Percentiles rank a stretch among this genome's conserved stretches.
phyloP scores from a whole-genome alignment of 1,284 basidiomycete genomes.

The Pseudozyma pruni region DNA sequence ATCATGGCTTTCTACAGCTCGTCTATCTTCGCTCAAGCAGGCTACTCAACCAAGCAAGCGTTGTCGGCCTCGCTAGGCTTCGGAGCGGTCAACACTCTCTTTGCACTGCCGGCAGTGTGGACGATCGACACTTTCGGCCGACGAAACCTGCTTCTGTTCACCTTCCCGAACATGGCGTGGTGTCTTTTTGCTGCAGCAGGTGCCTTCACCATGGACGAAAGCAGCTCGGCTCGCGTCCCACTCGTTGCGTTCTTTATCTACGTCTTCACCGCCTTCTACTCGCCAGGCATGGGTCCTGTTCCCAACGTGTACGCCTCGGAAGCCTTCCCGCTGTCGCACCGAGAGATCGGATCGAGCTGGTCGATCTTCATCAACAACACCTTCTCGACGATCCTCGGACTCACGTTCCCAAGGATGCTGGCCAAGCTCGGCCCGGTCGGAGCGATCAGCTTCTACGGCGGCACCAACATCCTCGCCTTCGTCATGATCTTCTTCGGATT shows the following conservation, averaged over 20 bases:
- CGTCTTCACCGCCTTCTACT: constrained; percentile 75
- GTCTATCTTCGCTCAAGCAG: constrained; percentile 15
- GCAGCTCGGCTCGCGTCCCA: constrained; percentile 20
- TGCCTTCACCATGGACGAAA: constrained; percentile 69
- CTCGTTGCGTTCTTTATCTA: constrained; percentile 69
- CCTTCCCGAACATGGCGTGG: constrained; percentile 48
- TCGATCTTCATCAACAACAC: constrained; percentile 30
- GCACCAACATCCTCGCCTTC: constrained; percentile 40
- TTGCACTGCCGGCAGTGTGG: constrained; percentile 50
- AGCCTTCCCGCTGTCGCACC: constrained; percentile 73
- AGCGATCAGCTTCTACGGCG: constrained; percentile 50
- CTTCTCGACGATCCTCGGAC: constrained; percentile 36
- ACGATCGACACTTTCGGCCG: constrained; percentile 56
- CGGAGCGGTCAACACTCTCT: constrained; percentile 54
- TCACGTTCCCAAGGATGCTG: constrained; percentile 48
- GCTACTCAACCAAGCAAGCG: constrained; percentile 26
- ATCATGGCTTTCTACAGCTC: constrained; percentile 54
- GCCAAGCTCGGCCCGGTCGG: constrained; percentile 27
- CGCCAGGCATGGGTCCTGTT: constrained; percentile 81
- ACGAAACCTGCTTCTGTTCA: constrained; percentile 44
- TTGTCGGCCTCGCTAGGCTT: constrained; percentile 53
- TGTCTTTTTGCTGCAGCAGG: constrained; percentile 55
- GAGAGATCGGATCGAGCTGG: constrained; percentile 77
- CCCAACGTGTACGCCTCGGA: constrained; percentile 75
- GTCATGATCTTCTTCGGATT: constrained; percentile 70